Evolutionary conservation across 345 rosid species (phyloP).

Genomic region (Pistacia atlantica): DNA sequence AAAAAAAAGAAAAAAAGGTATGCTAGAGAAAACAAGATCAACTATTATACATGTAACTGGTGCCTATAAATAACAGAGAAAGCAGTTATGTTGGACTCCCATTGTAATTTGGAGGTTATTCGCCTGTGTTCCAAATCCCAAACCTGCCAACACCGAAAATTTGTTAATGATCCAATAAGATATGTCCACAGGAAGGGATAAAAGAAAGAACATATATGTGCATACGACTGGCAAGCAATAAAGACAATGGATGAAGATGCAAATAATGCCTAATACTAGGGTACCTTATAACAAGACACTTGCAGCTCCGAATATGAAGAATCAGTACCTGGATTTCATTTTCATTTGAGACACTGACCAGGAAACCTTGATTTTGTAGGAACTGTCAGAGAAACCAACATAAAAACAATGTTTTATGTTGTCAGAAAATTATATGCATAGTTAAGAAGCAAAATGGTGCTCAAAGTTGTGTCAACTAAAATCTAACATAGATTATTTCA

Average conservation of each 20-base stretch:
- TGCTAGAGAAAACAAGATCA: not conserved
- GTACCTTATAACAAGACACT: conserved; percentile 14
- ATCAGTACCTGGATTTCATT: conserved; percentile 75
- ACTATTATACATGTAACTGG: conserved; percentile 65
- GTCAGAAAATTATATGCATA: not conserved
- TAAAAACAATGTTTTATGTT: not conserved
- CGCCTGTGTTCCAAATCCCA: conserved; percentile 77
- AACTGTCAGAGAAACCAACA: conserved; percentile 49
- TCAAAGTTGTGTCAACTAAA: not conserved
- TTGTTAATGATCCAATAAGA: conserved; percentile 24
- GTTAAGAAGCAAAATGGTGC: not conserved
- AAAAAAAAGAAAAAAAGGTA: not conserved
- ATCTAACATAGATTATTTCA: not conserved
- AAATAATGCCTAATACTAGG: conserved; percentile 18
- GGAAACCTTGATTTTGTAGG: conserved; percentile 75
- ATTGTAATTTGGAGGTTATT: conserved; percentile 48
- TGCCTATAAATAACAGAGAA: conserved; percentile 72
- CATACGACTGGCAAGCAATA: not conserved
- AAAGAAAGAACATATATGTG: conserved; percentile 12
- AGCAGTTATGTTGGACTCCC: conserved; percentile 88
- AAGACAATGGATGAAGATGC: conserved; percentile 5
- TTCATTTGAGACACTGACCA: conserved; percentile 63
- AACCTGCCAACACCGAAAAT: conserved; percentile 52
- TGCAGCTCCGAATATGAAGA: conserved; percentile 20
- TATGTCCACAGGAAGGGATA: not conserved